Base-by-base conservation (phyloP, 1,139 yeast species). In the Debaryomyces robertsiae region DNA sequence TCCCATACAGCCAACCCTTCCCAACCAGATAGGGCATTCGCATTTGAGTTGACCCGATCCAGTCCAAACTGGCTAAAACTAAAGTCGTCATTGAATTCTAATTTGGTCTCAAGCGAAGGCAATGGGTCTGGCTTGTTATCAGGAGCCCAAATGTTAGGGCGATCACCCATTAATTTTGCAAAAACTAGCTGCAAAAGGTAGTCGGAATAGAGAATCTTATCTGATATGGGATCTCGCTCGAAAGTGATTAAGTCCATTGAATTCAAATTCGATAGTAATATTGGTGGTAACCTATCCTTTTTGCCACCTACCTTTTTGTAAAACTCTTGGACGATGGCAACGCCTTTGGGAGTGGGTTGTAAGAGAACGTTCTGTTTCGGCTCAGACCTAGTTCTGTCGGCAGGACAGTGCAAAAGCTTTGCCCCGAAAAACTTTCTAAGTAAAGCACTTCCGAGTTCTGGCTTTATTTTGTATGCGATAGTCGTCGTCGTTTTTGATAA, bases 291-390 rank as follows among this genome's bases (percentile, higher is more conserved):
- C 0, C 47, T 42, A 0, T 58, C 48, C 10, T 60, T 58, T 32
- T 64, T 67, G 43, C 84, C 60, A 0, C 93, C 95, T 39, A 76
- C 64, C 32, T 68, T 73, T 39, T 67, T 66, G 47, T 84, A 81
- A 56, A 82, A 89, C 9, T 73, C 67, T 38, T 77, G 79, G 2
- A 91, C 61, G 0, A 89, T 58, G 0, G 90, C 82, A 3, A 89
- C 79, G 1, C 98, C 98, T 55, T 93, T 93, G 0, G 98, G 93
- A 0, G 98, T 89, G 4, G 96, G 95, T 54, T 91, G 98, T 27
- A 90, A 57, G 3, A 67, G 42, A 0, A 69, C 64, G 33, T 63
- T 57, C 2, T 54, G 61, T 41, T 74, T 73, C 2, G 82, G 72
- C 34, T 56, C 64, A n/a, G 59, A 50, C 39, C 82, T 57, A 0